Percentiles rank a stretch among this genome's conserved stretches.
Evolutionary conservation across 2,329 filamentous ascomycete genomes (phyloP).

Genomic region (Diplodia mutila): DNA sequence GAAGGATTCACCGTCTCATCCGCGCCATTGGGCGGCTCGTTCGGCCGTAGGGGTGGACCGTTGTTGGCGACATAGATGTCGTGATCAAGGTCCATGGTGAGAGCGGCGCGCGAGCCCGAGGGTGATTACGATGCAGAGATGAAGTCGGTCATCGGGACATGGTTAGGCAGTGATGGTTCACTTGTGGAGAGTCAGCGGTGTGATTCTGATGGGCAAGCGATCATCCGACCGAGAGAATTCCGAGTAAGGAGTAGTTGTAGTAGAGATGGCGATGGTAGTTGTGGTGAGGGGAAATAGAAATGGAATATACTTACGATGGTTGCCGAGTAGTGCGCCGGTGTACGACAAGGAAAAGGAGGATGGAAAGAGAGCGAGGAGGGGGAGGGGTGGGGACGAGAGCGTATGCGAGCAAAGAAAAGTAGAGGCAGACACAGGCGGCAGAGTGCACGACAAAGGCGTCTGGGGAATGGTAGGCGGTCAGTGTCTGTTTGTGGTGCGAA

Average conservation of each 20-base stretch:
- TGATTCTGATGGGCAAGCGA: not conserved
- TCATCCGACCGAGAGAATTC: constrained; percentile 15
- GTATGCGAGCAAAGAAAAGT: not conserved
- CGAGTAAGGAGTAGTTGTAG: not conserved
- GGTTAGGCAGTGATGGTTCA: not conserved
- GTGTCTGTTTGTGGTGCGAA: not conserved
- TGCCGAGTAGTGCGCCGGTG: not conserved
- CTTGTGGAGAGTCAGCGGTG: not conserved
- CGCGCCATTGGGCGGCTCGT: constrained; percentile 15
- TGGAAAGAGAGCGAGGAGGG: not conserved
- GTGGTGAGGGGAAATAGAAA: not conserved
- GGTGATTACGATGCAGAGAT: not conserved
- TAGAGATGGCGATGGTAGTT: not conserved
- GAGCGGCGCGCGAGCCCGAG: constrained; percentile 12
- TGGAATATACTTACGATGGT: not conserved
- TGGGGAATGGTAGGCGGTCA: not conserved
- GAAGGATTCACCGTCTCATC: constrained; percentile 25
- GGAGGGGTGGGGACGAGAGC: not conserved
- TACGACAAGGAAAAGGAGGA: not conserved
- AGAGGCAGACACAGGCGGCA: not conserved
- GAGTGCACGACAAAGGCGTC: not conserved
- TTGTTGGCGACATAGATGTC: constrained; percentile 21
- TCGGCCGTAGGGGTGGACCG: constrained; percentile 6
- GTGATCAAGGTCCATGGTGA: constrained; percentile 17
- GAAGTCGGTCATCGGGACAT: constrained; percentile 24